Conservation (phyloP, 306 rosid genomes). For the Clitoria ternatea region DNA sequence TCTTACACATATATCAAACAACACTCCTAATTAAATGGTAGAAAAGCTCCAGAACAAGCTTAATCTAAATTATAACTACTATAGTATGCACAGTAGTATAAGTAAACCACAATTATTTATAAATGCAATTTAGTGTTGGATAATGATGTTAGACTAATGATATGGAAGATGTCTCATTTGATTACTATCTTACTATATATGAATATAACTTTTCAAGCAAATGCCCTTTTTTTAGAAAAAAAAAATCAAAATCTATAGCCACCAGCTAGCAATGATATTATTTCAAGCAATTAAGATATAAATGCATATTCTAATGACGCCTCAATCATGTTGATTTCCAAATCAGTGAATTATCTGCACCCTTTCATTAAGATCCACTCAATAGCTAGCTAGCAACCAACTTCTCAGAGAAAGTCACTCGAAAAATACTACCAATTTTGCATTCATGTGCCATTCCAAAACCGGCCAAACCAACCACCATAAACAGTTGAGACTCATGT, state of each 20-base stretch:
- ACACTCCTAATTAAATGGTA: not conserved
- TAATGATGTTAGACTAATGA: not conserved
- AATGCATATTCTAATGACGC: not conserved
- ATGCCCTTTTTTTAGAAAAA: not conserved
- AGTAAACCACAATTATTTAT: not conserved
- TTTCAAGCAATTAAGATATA: not conserved
- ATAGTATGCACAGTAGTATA: not conserved
- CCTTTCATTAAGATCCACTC: not conserved
- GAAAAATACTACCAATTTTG: not conserved
- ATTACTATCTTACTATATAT: not conserved
- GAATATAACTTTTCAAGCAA: not conserved
- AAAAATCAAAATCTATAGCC: not conserved
- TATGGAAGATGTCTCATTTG: not conserved
- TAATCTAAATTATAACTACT: not conserved
- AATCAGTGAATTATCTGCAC: not conserved
- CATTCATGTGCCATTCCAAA: not conserved
- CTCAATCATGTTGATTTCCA: not conserved
- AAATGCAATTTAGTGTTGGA: not conserved
- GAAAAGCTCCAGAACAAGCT: not conserved
- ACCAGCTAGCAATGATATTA: not conserved
- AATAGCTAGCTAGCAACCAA: not conserved
- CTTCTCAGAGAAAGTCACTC: not conserved
- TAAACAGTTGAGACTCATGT: not conserved
- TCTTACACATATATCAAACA: not conserved
- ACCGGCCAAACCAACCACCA: not conserved